Conservation (phyloP, 306 rosid species). For the Citrullus colocynthis region DNA sequence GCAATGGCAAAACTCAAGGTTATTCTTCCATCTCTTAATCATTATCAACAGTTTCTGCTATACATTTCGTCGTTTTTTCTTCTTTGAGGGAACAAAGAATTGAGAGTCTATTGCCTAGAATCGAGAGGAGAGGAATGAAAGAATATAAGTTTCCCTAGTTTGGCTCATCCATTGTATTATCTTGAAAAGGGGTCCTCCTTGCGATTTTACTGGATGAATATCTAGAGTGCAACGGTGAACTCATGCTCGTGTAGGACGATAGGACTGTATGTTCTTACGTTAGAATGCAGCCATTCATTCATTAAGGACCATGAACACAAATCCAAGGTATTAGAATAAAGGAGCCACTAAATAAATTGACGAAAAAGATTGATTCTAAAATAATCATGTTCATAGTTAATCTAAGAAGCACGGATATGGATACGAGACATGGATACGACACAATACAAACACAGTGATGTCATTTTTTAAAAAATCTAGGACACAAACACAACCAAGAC, state of each 20-base stretch:
- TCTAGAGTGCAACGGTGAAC: neutral
- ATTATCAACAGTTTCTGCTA: neutral
- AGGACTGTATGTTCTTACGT: neutral
- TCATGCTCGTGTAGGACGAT: neutral
- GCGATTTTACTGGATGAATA: neutral
- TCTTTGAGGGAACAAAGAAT: neutral
- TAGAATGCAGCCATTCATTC: neutral
- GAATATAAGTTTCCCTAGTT: neutral
- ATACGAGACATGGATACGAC: too few relatives aligned
- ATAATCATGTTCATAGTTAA: neutral
- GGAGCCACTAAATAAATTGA: neutral
- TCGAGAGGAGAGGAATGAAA: neutral
- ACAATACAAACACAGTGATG: too few relatives aligned
- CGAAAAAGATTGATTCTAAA: neutral
- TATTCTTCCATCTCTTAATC: neutral
- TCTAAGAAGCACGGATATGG: too few relatives aligned
- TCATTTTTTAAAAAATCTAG: too few relatives aligned
- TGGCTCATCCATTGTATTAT: neutral
- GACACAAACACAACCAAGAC: too few relatives aligned
- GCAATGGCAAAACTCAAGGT: slow-evolving; percentile 67
- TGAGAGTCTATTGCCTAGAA: neutral
- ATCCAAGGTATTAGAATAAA: neutral
- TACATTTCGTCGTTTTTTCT: neutral
- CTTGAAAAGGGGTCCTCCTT: neutral
- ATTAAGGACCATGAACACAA: neutral